Base-by-base conservation (phyloP, 2,329 filamentous ascomycete genomes). In the Zymoseptoria ardabiliae region DNA sequence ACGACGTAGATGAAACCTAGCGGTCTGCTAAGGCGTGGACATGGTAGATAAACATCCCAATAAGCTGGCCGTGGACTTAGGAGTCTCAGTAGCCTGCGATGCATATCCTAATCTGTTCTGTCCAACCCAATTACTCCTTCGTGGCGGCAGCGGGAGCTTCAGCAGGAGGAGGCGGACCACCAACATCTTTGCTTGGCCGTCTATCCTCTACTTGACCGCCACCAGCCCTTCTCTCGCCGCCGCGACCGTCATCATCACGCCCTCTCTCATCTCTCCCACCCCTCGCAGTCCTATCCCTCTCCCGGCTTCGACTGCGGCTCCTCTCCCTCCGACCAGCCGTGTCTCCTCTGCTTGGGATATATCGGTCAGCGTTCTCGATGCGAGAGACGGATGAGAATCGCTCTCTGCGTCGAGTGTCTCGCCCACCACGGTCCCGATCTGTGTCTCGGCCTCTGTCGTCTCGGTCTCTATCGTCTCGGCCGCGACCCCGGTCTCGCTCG, bases 391-490 rank as follows among this genome's bases (percentile, higher is more conserved):
- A n/a, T 13, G 35, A 45, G 35, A 45, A 45, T 7, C 35, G 35
- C 13, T n/a, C 35, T 17, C 35, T 17, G 35, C 35, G 35, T 17
- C 35, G 35, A 45, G 10, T 13, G 35, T 45, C 35, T 45, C 35
- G 35, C 17, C 35, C 35, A n/a, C 35, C 35, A 5, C 35, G 35
- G 17, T 45, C 35, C 13, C 35, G 35, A n/a, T 45, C 35, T 17
- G 25, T 8, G 25, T 28, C 25, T 28, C 25, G 25, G 2, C 25
- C 50, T 25, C 50, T 51, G 11, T 53, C 58, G 17, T 69, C 71
- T 3, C 73, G 70, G 17, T 73, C 72, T 4, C 72, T 53, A 22
- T 61, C 60, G 19, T 73, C 72, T 3, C 72, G 55, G 21, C 61
- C 62, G 23, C 58, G 57, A 28, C 8, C 71, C 2, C 73, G 70